phyloP scores from a whole-genome alignment of 2,329 filamentous ascomycete species.

The Paraphaeosphaeria minitans region DNA sequence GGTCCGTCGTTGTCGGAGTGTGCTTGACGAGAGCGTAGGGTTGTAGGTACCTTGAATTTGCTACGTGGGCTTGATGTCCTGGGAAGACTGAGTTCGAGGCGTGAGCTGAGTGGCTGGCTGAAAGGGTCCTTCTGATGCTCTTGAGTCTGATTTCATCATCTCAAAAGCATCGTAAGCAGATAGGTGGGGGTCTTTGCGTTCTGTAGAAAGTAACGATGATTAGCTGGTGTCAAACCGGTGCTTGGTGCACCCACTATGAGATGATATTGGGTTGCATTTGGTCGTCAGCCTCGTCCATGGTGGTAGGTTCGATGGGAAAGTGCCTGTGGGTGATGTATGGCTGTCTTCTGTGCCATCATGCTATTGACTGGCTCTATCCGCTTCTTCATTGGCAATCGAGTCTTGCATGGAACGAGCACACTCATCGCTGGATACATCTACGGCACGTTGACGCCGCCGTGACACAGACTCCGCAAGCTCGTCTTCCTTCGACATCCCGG shows the following conservation, averaged over 20 bases:
- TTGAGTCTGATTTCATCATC: not conserved
- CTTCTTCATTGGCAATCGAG: not conserved
- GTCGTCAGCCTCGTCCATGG: not conserved
- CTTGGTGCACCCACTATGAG: not conserved
- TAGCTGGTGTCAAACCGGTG: not conserved
- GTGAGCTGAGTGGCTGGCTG: not conserved
- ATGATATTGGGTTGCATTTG: not conserved
- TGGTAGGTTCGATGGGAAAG: not conserved
- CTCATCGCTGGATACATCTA: not conserved
- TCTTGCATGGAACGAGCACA: not conserved
- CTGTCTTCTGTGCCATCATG: not conserved
- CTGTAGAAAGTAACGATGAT: not conserved
- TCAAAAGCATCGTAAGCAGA: not conserved
- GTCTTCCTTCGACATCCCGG: constrained; percentile 18
- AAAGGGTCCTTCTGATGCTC: not conserved
- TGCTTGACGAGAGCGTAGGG: not conserved
- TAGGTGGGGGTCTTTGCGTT: not conserved
- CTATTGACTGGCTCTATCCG: not conserved
- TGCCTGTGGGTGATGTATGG: not conserved
- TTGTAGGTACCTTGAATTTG: not conserved
- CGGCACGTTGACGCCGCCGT: constrained; percentile 2
- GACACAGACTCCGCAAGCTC: constrained; percentile 20
- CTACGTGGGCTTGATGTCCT: not conserved
- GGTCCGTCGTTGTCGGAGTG: not conserved
- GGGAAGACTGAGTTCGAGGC: not conserved